Evolutionary conservation across 345 rosid genomes (phyloP).

Genomic region (Zanthoxylum bungeanum): DNA sequence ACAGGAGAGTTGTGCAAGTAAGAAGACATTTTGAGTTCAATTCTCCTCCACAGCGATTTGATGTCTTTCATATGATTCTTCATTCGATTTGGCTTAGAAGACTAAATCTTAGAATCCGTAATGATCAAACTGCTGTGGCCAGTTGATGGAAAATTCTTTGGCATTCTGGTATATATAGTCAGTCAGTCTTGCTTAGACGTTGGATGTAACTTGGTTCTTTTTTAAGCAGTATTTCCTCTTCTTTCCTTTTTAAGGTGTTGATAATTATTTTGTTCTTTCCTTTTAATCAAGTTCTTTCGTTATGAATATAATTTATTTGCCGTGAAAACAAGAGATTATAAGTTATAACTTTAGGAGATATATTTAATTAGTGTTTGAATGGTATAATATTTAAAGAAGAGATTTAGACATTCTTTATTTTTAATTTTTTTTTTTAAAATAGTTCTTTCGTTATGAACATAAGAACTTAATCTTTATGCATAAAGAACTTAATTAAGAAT

Average conservation of each 20-base stretch:
- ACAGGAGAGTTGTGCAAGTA: slow-evolving; percentile 67
- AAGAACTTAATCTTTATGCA: too few relatives aligned
- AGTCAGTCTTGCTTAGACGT: background rate
- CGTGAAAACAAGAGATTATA: too few relatives aligned
- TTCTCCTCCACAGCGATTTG: slow-evolving; percentile 75
- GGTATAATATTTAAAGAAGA: too few relatives aligned
- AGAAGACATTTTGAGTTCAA: slow-evolving; percentile 75
- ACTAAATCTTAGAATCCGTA: slow-evolving; percentile 57
- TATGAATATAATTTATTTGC: too few relatives aligned
- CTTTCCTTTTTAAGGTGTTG: background rate
- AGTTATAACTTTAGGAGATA: too few relatives aligned
- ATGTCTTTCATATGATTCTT: slow-evolving; percentile 91
- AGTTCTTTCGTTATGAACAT: too few relatives aligned
- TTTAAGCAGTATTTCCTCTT: background rate
- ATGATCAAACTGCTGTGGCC: slow-evolving; percentile 12
- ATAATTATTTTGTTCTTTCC: background rate
- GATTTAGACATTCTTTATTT: too few relatives aligned
- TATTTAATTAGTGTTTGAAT: too few relatives aligned
- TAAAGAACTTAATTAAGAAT: too few relatives aligned
- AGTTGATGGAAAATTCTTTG: background rate
- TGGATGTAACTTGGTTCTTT: background rate
- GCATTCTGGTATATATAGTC: background rate
- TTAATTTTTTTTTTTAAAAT: too few relatives aligned
- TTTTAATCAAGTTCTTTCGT: too few relatives aligned
- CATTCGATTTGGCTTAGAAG: slow-evolving; percentile 90